Percentiles rank a stretch among this genome's conserved stretches.
phyloP scores from a whole-genome alignment of 768 basidiomycete species.

The Hortiboletus flavorubellus region DNA sequence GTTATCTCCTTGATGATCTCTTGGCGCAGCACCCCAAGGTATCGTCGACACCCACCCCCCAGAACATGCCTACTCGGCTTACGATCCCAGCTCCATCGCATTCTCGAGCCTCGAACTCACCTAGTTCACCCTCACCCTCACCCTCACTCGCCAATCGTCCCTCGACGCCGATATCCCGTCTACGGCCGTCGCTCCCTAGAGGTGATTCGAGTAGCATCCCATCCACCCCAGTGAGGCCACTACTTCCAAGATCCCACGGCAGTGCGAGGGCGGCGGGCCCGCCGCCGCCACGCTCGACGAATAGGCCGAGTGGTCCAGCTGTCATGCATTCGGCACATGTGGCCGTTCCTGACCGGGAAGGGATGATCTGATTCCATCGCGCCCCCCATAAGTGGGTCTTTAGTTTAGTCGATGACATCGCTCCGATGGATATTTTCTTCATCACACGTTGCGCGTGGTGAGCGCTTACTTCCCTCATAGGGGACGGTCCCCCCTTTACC shows the following conservation, averaged over 20 bases:
- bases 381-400: neutral
- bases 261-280: conserved; percentile 43
- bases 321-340: conserved; percentile 45
- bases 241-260: conserved; percentile 27
- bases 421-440: neutral
- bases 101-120: conserved; percentile 14
- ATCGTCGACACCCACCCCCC: conserved; percentile 11
- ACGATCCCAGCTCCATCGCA: conserved; percentile 15
- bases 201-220: conserved; percentile 27
- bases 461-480: no score
- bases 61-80: conserved; percentile 30
- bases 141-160: conserved; percentile 16
- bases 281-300: conserved; percentile 62
- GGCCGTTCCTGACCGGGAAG: conserved; percentile 54
- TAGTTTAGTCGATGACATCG: neutral
- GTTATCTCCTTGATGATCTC: conserved; percentile 81
- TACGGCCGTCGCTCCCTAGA: conserved; percentile 23
- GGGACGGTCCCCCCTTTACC: no score
- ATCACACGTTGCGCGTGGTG: no score
- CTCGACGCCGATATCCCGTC: conserved; percentile 28
- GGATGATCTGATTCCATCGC: conserved; percentile 49
- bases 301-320: conserved; percentile 56
- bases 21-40: conserved; percentile 51
- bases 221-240: conserved; percentile 18
- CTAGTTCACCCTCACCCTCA: conserved; percentile 15